phyloP scores from a whole-genome alignment of 345 rosid species.

The Moricandia moricandioides region DNA sequence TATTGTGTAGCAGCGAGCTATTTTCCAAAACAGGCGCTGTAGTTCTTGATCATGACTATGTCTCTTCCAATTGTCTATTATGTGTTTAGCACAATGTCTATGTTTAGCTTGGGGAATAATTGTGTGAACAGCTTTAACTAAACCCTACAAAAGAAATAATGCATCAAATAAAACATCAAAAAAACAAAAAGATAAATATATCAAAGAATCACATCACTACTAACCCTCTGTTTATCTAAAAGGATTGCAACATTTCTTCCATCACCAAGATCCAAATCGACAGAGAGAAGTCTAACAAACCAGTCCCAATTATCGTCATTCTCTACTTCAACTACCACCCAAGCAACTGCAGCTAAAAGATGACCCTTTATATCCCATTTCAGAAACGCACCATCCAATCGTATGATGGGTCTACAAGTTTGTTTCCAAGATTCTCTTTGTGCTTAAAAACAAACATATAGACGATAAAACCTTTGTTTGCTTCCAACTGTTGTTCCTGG shows the following conservation, averaged over 20 bases:
- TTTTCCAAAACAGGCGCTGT: neutral
- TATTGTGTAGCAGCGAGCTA: neutral
- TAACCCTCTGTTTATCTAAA: neutral
- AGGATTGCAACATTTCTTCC: neutral
- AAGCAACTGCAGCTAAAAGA: neutral
- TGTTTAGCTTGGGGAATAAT: neutral
- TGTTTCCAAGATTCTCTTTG: neutral
- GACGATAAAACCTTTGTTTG: neutral
- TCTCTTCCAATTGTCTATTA: neutral
- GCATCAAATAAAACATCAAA: neutral
- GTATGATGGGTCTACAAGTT: neutral
- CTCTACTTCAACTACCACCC: neutral
- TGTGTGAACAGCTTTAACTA: neutral
- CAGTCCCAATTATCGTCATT: neutral
- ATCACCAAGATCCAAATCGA: neutral
- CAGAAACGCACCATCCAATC: neutral
- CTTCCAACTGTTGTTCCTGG: neutral
- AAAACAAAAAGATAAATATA: neutral
- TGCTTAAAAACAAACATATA: neutral
- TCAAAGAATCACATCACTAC: neutral
- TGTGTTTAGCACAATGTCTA: neutral
- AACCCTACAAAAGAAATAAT: neutral
- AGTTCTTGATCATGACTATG: neutral
- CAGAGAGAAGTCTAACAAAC: neutral
- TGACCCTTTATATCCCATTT: neutral